Conservation (phyloP, 1,284 basidiomycete species). For the Cystobasidium pallidum region DNA sequence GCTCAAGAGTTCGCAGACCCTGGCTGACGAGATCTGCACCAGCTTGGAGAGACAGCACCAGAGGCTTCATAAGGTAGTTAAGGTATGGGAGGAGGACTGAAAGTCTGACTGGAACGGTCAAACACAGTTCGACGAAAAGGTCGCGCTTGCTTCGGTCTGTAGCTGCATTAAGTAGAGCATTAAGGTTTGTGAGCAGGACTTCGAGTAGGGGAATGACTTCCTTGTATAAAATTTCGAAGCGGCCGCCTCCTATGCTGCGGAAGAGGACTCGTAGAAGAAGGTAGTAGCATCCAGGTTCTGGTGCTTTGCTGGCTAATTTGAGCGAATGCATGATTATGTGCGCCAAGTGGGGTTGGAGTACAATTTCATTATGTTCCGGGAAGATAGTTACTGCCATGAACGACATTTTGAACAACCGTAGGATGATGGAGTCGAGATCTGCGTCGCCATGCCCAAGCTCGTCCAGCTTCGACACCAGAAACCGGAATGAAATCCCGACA, state of each 20-base stretch:
- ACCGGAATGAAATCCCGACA: slow-evolving; percentile 87
- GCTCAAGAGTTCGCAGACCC: slow-evolving; percentile 91
- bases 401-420: slow-evolving; percentile 94
- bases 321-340: slow-evolving; percentile 98
- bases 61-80: slow-evolving; percentile 93
- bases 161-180: slow-evolving; percentile 82
- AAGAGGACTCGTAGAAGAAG: slow-evolving; percentile 92
- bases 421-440: slow-evolving; percentile 74
- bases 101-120: slow-evolving; percentile 93
- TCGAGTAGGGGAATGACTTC: slow-evolving; percentile 94
- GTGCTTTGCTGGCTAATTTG: slow-evolving; percentile 85
- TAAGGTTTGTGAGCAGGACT: slow-evolving; percentile 94
- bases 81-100: slow-evolving; percentile 96
- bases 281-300: slow-evolving; percentile 90
- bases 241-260: slow-evolving; percentile 95
- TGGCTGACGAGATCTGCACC: slow-evolving; percentile 89
- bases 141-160: slow-evolving; percentile 73
- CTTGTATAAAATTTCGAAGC: slow-evolving; percentile 94
- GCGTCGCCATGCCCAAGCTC: slow-evolving; percentile 73
- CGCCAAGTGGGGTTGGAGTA: slow-evolving; percentile 87
- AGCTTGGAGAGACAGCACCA: slow-evolving; percentile 88
- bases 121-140: slow-evolving; percentile 94
- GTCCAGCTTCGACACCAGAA: slow-evolving; percentile 80
- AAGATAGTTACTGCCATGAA: slow-evolving; percentile 85
- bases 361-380: slow-evolving; percentile 81